Conservation (phyloP, 139 green algal species). For the Eudorina sp. region DNA sequence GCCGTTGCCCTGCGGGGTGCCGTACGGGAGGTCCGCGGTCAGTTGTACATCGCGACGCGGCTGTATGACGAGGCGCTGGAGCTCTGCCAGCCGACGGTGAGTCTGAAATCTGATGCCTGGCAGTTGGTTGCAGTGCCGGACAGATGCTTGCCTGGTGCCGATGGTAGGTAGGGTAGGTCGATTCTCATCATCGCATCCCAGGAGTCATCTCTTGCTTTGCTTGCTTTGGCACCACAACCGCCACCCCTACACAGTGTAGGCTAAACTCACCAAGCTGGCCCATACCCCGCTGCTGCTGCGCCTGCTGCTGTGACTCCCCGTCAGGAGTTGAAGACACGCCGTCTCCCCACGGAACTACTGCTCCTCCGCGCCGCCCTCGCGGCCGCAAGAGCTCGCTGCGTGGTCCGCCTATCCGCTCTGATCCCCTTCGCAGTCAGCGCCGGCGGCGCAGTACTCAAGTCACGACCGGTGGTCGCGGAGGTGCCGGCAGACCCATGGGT, state of each 20-base stretch:
- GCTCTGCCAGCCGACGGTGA: neutral
- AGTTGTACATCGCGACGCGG: neutral
- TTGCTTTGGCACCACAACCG: no score
- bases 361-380: neutral
- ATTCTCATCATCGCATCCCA: no score
- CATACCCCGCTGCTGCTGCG: no score
- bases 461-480: neutral
- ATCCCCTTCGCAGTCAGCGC: neutral
- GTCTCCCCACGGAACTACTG: neutral
- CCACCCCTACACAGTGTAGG: no score
- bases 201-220: no score
- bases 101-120: neutral
- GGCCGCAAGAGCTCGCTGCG: neutral
- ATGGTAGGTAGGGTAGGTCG: no score
- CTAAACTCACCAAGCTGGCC: no score
- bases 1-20: slow-evolving; percentile 22
- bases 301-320: no score
- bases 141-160: no score
- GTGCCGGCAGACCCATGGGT: neutral
- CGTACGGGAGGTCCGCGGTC: slow-evolving; percentile 3
- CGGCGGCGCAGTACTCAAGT: neutral
- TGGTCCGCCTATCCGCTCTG: neutral
- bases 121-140: no score
- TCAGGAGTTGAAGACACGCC: no score
- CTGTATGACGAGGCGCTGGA: slow-evolving; percentile 12